Percentiles rank a stretch among this genome's conserved stretches.
These are phyloP conservation scores for Mercurialis annua DNA, from an alignment of 345 rosid species.

Conservation along the genomic window DNA sequence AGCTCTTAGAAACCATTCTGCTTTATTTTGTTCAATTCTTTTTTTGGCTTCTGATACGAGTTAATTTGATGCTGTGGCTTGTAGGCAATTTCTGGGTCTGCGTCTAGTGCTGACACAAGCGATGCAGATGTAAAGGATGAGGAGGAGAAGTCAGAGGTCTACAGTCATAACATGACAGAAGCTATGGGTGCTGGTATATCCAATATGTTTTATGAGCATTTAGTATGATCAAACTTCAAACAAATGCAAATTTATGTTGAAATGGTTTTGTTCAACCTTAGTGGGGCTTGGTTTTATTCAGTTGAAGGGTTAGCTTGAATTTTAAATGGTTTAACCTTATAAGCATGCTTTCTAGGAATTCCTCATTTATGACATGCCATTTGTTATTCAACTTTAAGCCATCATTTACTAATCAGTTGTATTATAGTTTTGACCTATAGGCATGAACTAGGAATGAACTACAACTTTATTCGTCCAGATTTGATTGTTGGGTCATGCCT, in stretches of 20 bases:
- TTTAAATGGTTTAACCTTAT: constrained; percentile 1
- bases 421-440: constrained; percentile 83
- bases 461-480: constrained; percentile 78
- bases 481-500: constrained; percentile 94
- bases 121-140: constrained; percentile 35
- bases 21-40: not conserved
- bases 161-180: constrained; percentile 88
- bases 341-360: not conserved
- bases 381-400: not conserved
- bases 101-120: constrained; percentile 51
- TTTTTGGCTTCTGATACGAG: not conserved
- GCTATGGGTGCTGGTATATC: constrained; percentile 97
- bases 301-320: not conserved
- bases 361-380: not conserved
- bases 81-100: constrained; percentile 68
- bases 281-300: not conserved
- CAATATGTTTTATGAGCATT: not conserved
- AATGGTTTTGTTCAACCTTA: not conserved
- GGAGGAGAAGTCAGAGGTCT: constrained; percentile 65
- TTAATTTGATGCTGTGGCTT: constrained; percentile 8
- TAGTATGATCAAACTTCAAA: not conserved
- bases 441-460: constrained; percentile 93
- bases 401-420: constrained; percentile 25
- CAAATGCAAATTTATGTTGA: not conserved
- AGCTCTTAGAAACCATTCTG: not conserved